Evolutionary conservation across 148 eudicot genomes (phyloP), one percentile per base, ranked within the genome.

Genomic region (Fagopyrum tataricum): DNA sequence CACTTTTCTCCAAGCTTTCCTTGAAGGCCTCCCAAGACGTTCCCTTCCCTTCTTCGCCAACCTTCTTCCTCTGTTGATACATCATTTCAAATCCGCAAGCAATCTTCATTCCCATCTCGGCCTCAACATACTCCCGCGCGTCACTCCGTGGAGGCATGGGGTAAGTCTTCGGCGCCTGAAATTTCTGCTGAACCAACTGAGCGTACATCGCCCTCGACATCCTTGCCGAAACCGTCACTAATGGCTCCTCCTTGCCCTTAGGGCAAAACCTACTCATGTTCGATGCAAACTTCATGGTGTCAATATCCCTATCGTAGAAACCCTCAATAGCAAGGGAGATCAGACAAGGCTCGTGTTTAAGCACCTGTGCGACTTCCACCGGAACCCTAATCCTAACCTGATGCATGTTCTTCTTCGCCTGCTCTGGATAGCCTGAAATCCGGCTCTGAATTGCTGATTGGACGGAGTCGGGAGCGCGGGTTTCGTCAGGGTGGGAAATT

Each of bases 181-280:
- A 91, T 48, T 82, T 84, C 77, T 95, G 98, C 81, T 89, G 97
- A 76, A 87, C 72, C 83, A 95, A 70, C 74, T 95, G 98, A 4
- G 92, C 98, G 68, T 88, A 95, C 98, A 91, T 91, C 0, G 96
- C 96, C 78, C 97, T 88, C 1, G 97, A 87, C 97, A 95, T 87
- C 74, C 67, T 84, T 17, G 83, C 90, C 4, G 80, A 74, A 37
- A 81, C 88, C 58, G 74, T 72, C 48, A 90, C 91, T 70, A 95
- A 73, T 84, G 87, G 91, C 81, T 90, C 96, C 73, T 76, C 84
- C 58, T 78, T 84, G 59, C 92, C 92, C 67, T 74, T 84, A 0
- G 83, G 83, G 78, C 87, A 79, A 80, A 95, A 95, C 83, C 78
- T 88, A 76, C 87, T 90, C 98, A 95, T 91, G 26, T 77, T 85